Percentiles rank a stretch among this genome's conserved stretches.
Evolutionary conservation across 1,284 basidiomycete species (phyloP).

Genomic region (Moniliophthora roreri): DNA sequence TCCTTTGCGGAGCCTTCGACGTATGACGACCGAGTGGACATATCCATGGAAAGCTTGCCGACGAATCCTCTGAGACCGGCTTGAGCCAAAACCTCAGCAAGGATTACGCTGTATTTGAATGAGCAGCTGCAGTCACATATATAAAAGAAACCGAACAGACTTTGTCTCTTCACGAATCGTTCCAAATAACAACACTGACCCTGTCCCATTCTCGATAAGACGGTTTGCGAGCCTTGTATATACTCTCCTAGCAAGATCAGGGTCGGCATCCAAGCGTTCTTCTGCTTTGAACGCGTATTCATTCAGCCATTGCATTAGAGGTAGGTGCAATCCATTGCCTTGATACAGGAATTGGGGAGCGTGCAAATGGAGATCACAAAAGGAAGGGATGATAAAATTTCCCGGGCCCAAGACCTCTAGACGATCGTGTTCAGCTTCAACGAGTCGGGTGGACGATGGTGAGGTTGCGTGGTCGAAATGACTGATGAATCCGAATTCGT

Average conservation of each 20-base stretch:
- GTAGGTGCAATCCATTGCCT: conserved; percentile 80
- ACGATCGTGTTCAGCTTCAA: conserved; percentile 21
- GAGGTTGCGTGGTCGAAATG: conserved; percentile 41
- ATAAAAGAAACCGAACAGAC: conserved; percentile 37
- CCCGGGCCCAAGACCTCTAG: conserved; percentile 34
- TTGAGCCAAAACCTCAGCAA: conserved; percentile 68
- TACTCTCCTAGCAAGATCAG: conserved; percentile 58
- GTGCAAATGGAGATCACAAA: conserved; percentile 81
- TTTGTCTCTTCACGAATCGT: conserved; percentile 81
- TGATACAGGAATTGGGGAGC: conserved; percentile 86
- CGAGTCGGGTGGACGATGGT: conserved; percentile 17
- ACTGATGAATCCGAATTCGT: conserved; percentile 53
- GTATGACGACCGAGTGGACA: conserved; percentile 71
- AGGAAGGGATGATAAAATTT: conserved; percentile 73
- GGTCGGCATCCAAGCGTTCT: conserved; percentile 66
- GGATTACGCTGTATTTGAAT: conserved; percentile 54
- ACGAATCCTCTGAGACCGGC: conserved; percentile 78
- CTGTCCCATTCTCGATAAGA: conserved; percentile 72
- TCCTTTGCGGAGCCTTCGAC: conserved; percentile 54
- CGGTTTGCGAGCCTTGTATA: conserved; percentile 65
- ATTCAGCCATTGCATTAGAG: conserved; percentile 82
- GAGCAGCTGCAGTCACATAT: conserved; percentile 2
- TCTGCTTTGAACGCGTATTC: conserved; percentile 80
- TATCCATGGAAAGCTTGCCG: conserved; percentile 87
- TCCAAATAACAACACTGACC: conserved; percentile 75